Conservation (phyloP, 2,329 filamentous ascomycete species). For the Bipolaris gigantea region DNA sequence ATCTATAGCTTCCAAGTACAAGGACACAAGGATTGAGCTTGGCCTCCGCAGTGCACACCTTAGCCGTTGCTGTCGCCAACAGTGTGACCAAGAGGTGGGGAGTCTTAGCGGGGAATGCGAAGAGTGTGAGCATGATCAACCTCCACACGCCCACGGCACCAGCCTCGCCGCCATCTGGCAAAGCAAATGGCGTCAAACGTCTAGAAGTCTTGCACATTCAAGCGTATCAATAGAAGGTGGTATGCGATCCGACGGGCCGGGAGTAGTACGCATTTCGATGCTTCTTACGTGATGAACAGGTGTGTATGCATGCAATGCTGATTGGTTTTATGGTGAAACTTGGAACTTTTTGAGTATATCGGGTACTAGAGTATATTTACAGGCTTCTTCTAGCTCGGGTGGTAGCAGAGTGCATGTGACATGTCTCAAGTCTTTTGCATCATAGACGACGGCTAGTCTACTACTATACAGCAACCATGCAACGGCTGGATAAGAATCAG, state of each 20-base stretch:
- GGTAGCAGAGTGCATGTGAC: neutral
- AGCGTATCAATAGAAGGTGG: neutral
- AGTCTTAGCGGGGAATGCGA: neutral
- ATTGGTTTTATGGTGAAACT: neutral
- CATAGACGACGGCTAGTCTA: neutral
- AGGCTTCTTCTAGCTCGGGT: neutral
- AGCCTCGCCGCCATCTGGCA: neutral
- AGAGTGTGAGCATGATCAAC: neutral
- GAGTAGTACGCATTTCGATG: neutral
- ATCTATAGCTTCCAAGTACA: neutral
- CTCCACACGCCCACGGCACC: neutral
- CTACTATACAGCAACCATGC: neutral
- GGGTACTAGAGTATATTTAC: neutral
- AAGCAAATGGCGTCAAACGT: neutral
- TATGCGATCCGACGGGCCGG: neutral
- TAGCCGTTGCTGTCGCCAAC: neutral
- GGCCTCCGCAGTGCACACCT: neutral
- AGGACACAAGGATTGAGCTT: neutral
- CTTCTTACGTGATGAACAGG: neutral
- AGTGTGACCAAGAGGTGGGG: neutral
- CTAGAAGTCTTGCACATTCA: neutral
- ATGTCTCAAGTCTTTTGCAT: no score
- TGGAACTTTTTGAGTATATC: neutral
- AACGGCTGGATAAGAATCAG: neutral
- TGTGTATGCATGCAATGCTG: neutral